Evolutionary conservation across 2,329 filamentous ascomycete genomes (phyloP).

Genomic region (Pyricularia sp.): DNA sequence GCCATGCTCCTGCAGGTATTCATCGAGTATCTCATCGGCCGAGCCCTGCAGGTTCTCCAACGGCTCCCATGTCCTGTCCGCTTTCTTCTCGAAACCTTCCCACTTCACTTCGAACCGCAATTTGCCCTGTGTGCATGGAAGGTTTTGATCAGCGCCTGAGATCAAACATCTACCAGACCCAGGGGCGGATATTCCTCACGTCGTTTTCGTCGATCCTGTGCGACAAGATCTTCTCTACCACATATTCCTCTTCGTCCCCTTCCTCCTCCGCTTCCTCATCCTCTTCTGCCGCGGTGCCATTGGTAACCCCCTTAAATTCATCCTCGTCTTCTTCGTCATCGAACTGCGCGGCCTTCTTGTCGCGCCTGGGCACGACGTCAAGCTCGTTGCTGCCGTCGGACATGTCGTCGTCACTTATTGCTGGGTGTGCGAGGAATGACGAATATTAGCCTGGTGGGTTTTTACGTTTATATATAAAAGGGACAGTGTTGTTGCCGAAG

Average conservation of each 20-base stretch:
- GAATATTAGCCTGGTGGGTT: neutral
- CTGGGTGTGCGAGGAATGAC: constrained; percentile 10
- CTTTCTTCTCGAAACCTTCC: constrained; percentile 60
- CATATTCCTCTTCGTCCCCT: constrained; percentile 36
- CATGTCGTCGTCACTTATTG: constrained; percentile 28
- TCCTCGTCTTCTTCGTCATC: constrained; percentile 11
- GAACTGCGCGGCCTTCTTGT: constrained; percentile 21
- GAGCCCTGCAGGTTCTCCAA: constrained; percentile 55
- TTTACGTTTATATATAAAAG: neutral
- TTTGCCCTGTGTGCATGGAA: constrained; percentile 23
- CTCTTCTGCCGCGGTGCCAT: constrained; percentile 20
- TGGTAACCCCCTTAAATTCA: constrained; percentile 9
- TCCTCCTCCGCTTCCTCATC: constrained; percentile 21
- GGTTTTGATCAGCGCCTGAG: neutral
- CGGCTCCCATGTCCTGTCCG: constrained; percentile 67
- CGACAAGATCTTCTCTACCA: constrained; percentile 59
- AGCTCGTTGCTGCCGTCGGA: constrained; percentile 19
- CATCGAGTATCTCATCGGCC: constrained; percentile 45
- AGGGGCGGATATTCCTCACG: constrained; percentile 18
- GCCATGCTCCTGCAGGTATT: constrained; percentile 51
- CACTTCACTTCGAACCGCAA: constrained; percentile 63
- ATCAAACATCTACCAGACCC: constrained; percentile 11
- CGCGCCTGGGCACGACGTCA: constrained; percentile 9
- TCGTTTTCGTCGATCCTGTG: constrained; percentile 45
- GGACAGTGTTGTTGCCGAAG: neutral